phyloP scores from a whole-genome alignment of 495 filamentous ascomycete genomes.

The Lepidopterella palustris region DNA sequence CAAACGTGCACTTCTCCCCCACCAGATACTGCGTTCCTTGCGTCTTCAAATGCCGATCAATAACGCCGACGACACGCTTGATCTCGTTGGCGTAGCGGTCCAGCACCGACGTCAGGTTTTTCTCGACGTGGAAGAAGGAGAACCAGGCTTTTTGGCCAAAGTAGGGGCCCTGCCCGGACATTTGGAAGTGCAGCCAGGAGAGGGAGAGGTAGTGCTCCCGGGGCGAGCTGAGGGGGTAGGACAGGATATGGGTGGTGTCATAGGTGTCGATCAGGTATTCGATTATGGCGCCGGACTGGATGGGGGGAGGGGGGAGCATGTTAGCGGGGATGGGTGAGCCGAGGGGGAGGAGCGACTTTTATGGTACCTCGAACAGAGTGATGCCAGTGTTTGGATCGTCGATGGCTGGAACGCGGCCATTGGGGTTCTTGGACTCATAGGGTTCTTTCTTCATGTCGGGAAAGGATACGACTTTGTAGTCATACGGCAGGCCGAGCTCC shows the following conservation, averaged over 20 bases:
- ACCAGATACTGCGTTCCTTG: slow-evolving; percentile 41
- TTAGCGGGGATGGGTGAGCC: too few relatives aligned
- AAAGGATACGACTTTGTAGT: background rate
- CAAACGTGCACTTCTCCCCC: slow-evolving; percentile 46
- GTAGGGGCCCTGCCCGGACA: slow-evolving; percentile 39
- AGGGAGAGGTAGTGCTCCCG: slow-evolving; percentile 34
- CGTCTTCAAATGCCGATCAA: slow-evolving; percentile 36
- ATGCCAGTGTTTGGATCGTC: slow-evolving; percentile 19
- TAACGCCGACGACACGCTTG: slow-evolving; percentile 42
- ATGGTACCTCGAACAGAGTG: slow-evolving; percentile 12
- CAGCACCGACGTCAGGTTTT: slow-evolving; percentile 38
- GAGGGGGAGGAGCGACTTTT: too few relatives aligned
- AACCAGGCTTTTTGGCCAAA: slow-evolving; percentile 42
- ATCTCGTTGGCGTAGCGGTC: slow-evolving; percentile 46
- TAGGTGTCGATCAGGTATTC: slow-evolving; percentile 34
- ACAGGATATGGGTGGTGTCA: slow-evolving; percentile 29
- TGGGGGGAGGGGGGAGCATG: too few relatives aligned
- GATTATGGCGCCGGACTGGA: slow-evolving; percentile 33
- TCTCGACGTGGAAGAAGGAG: slow-evolving; percentile 41
- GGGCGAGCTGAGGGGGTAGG: slow-evolving; percentile 23
- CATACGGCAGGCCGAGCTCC: slow-evolving; percentile 9
- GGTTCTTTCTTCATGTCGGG: slow-evolving; percentile 1
- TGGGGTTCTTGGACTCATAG: background rate
- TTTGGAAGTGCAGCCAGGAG: slow-evolving; percentile 42
- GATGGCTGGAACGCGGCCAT: slow-evolving; percentile 6